Evolutionary conservation across 495 filamentous ascomycete species (phyloP), one percentile per base, ranked within the genome.

Genomic region (Niebla homalea): DNA sequence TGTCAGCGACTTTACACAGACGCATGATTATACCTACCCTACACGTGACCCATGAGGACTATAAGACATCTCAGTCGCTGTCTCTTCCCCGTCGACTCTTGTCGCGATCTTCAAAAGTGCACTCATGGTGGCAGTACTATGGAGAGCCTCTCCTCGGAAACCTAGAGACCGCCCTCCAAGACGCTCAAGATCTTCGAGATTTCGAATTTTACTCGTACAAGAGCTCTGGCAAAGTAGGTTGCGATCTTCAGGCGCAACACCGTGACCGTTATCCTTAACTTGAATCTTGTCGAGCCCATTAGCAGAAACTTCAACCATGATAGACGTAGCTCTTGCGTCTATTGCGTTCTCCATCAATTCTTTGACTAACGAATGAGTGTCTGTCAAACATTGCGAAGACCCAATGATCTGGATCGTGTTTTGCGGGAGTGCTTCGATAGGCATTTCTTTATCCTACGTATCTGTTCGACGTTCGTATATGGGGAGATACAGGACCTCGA

Each of bases 271-370:
- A 64, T 98, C 92, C 51, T 84, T 83, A 48, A 96, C 80, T 55
- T 90, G 85, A 42, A 98, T 81, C n/a, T 76, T 70, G 61, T 90
- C 85, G 12, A 96, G 61, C 0, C 83, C 79, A 54, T 96, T 89
- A 21, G 69, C 57, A 2, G 86, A 83, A 23, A 94, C 70, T 49
- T 89, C 73, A 29, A 97, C 68, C 25, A 78, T 72, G 36, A 97
- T 71, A 0, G 77, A 77, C 2, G 82, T 79, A 5, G 90, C 84
- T 21, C 74, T 73, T 4, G 90, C 85, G 63, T 97, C 92, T 8
- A 97, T 70, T 18, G 87, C 78, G 62, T 98, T 98, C 52, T 98
- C 92, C 29, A 98, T 59, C 10, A 97, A 76, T 60, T 98, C 92
- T 62, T 98, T 98, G 46, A 93, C 76, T 15, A 95, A 69, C 5